Evolutionary conservation across 345 rosid genomes (phyloP).

Genomic region (Eutrema heterophyllum): DNA sequence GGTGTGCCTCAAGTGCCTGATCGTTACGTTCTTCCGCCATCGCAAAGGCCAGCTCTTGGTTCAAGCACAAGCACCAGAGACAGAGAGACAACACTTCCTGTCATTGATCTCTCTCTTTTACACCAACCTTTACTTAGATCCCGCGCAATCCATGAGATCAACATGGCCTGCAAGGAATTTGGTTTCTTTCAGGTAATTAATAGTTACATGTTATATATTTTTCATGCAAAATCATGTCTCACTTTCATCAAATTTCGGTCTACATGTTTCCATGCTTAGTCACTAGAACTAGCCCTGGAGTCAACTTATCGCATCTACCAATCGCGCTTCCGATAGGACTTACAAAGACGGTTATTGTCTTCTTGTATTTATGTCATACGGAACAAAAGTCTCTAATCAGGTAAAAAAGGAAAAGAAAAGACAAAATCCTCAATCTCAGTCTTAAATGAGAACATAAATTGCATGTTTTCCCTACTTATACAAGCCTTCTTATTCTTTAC

Average conservation of each 20-base stretch:
- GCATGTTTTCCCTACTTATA: conserved; percentile 2
- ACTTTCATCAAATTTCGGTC: conserved; percentile 21
- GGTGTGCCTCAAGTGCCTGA: conserved; percentile 25
- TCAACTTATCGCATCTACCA: conserved; percentile 5
- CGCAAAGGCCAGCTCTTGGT: conserved; percentile 26
- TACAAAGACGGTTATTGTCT: conserved; percentile 28
- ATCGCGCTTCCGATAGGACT: conserved; percentile 3
- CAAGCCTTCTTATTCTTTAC: not conserved
- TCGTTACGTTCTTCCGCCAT: conserved; percentile 29
- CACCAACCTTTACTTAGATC: conserved; percentile 25
- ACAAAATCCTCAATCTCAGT: conserved; percentile 27
- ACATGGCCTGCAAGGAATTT: conserved; percentile 28
- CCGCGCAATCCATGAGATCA: conserved; percentile 5
- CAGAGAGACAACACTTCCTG: conserved; percentile 24
- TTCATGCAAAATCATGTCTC: too few relatives aligned
- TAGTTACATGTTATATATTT: too few relatives aligned
- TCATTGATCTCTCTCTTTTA: conserved; percentile 27
- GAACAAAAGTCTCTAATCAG: conserved; percentile 12
- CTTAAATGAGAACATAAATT: conserved; percentile 17
- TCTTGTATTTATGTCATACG: conserved; percentile 23
- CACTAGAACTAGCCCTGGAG: conserved; percentile 5
- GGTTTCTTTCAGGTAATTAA: conserved; percentile 37
- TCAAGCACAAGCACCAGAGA: conserved; percentile 1
- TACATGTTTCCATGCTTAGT: not conserved
- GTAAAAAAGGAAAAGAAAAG: conserved; percentile 12